phyloP scores from a whole-genome alignment of 2,329 filamentous ascomycete species.

The Clarireedia monteithiana region DNA sequence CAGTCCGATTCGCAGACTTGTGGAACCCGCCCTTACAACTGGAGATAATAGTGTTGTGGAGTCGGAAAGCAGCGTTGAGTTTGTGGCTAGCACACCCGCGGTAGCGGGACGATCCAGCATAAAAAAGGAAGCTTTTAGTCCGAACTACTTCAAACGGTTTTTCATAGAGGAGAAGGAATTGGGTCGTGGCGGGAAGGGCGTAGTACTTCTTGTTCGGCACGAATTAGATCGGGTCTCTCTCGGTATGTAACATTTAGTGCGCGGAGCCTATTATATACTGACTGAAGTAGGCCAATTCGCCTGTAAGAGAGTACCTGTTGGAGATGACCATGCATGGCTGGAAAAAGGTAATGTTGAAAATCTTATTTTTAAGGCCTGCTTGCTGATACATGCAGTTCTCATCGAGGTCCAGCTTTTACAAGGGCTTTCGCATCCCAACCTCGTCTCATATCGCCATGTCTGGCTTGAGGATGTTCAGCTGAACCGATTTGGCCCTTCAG shows the following conservation, averaged over 20 bases:
- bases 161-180: constrained; percentile 85
- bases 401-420: constrained; percentile 90
- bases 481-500: constrained; percentile 78
- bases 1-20: constrained; percentile 45
- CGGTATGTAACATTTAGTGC: constrained; percentile 30
- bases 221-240: constrained; percentile 82
- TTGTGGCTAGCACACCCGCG: constrained; percentile 44
- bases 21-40: constrained; percentile 23
- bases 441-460: constrained; percentile 94
- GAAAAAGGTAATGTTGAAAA: constrained; percentile 51
- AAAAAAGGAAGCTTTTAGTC: constrained; percentile 78
- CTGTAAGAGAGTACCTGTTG: constrained; percentile 93
- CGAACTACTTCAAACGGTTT: constrained; percentile 86
- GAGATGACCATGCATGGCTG: constrained; percentile 89
- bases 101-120: constrained; percentile 57
- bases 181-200: constrained; percentile 85
- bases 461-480: constrained; percentile 89
- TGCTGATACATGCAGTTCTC: constrained; percentile 45
- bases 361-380: neutral
- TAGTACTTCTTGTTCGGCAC: constrained; percentile 90
- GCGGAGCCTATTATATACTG: constrained; percentile 7
- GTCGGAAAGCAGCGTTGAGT: constrained; percentile 32
- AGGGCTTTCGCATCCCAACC: constrained; percentile 84
- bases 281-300: constrained; percentile 61
- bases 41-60: constrained; percentile 23